A percentile compares a stretch with the other conserved stretches of the same genome.
phyloP scores from a whole-genome alignment of 2,329 filamentous ascomycete species.

The Colletotrichum siamense region DNA sequence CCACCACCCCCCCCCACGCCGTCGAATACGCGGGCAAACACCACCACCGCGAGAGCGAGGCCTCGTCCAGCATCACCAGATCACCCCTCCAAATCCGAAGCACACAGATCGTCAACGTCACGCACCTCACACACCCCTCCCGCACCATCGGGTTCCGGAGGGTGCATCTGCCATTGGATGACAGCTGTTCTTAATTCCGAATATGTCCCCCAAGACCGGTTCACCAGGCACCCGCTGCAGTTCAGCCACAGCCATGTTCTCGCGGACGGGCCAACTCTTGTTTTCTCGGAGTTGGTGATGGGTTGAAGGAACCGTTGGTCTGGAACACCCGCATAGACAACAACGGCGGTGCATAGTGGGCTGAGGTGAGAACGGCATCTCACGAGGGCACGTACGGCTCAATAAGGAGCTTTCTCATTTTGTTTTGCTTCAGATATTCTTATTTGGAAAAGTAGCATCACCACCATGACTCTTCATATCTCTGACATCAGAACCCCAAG shows the following conservation, averaged over 20 bases:
- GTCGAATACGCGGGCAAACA: neutral
- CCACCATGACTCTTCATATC: neutral
- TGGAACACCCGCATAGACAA: neutral
- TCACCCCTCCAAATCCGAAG: neutral
- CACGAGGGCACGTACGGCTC: neutral
- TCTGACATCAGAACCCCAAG: neutral
- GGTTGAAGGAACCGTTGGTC: neutral
- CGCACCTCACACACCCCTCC: neutral
- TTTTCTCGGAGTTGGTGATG: neutral
- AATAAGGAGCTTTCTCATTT: neutral
- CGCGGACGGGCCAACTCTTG: slow-evolving; percentile 16
- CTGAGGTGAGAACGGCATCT: neutral
- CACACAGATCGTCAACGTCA: neutral
- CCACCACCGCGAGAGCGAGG: neutral
- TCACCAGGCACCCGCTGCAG: neutral
- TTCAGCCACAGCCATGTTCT: neutral
- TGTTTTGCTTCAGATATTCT: neutral
- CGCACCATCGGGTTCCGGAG: neutral
- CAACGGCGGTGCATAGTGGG: neutral
- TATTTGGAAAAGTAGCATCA: neutral
- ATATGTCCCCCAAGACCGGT: neutral
- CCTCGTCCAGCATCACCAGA: neutral
- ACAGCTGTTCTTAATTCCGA: neutral
- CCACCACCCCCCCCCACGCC: neutral
- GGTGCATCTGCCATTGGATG: neutral